These are phyloP conservation scores for Carex cristatella DNA, from an alignment of 176 grass and related monocot genomes.

Conservation along the genomic window DNA sequence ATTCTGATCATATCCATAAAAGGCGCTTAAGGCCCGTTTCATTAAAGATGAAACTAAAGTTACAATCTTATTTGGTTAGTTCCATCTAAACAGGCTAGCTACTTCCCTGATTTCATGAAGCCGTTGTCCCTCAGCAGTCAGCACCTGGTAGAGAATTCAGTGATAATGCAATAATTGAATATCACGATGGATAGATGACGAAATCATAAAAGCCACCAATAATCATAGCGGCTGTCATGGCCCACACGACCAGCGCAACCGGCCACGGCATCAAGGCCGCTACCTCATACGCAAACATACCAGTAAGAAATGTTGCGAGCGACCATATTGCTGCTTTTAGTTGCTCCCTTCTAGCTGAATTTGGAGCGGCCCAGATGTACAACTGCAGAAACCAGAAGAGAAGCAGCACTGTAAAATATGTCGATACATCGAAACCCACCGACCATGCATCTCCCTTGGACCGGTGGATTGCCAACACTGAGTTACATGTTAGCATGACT, in stretches of 20 bases:
- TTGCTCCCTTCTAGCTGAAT: not conserved
- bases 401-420: not conserved
- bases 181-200: not conserved
- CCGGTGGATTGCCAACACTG: not conserved
- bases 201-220: not conserved
- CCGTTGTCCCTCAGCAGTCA: too few relatives aligned
- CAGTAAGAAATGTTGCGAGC: not conserved
- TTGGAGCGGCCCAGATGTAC: not conserved
- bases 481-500: conserved; percentile 7
- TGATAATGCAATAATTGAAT: too few relatives aligned
- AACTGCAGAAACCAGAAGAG: not conserved
- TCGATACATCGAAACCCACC: not conserved
- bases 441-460: conserved; percentile 9
- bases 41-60: too few relatives aligned
- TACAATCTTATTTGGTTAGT: too few relatives aligned
- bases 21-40: too few relatives aligned
- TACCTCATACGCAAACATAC: not conserved
- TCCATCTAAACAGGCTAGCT: too few relatives aligned
- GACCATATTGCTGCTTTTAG: not conserved
- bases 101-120: too few relatives aligned
- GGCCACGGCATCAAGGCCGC: not conserved
- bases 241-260: not conserved
- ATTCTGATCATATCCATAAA: too few relatives aligned
- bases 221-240: not conserved
- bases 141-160: too few relatives aligned